Conservation (phyloP, 441 rosid genomes). For the Pelargonium citronellum region DNA sequence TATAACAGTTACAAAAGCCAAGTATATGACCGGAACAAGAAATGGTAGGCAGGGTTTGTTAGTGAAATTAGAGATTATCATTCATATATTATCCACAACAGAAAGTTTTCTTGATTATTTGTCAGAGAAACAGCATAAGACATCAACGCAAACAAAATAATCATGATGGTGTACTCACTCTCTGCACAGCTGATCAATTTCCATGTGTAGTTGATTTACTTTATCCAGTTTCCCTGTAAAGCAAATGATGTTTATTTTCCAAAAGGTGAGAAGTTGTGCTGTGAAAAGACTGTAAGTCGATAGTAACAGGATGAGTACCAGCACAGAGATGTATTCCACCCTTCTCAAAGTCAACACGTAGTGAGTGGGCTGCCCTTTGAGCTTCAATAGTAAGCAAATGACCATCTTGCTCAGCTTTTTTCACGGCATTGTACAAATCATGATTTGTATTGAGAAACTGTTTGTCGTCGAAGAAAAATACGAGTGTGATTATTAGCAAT, state of each 20-base stretch:
- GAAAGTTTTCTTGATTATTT: not conserved
- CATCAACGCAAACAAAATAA: not conserved
- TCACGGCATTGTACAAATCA: slow-evolving; percentile 72
- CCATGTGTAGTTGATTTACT: slow-evolving; percentile 65
- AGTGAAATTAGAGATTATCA: not conserved
- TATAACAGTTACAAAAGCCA: not conserved
- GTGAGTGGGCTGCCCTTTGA: slow-evolving; percentile 64
- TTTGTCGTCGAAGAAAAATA: slow-evolving; percentile 16
- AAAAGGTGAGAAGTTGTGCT: slow-evolving; percentile 16
- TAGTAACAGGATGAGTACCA: slow-evolving; percentile 36
- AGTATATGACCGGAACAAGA: not conserved
- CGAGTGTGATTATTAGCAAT: slow-evolving; percentile 8
- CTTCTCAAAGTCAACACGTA: slow-evolving; percentile 75
- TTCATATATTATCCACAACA: not conserved
- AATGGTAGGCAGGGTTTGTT: not conserved
- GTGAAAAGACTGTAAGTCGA: slow-evolving; percentile 18
- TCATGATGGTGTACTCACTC: slow-evolving; percentile 45
- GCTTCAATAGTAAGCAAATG: slow-evolving; percentile 69
- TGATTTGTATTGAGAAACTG: slow-evolving; percentile 85
- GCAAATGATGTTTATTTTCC: slow-evolving; percentile 17
- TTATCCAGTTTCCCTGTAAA: slow-evolving; percentile 68
- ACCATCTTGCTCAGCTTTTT: slow-evolving; percentile 68
- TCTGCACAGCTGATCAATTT: slow-evolving; percentile 55
- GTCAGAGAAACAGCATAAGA: not conserved
- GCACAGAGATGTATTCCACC: slow-evolving; percentile 89